Conservation (phyloP, 352 stramenopile species). For the Aphanomyces stellatus region DNA sequence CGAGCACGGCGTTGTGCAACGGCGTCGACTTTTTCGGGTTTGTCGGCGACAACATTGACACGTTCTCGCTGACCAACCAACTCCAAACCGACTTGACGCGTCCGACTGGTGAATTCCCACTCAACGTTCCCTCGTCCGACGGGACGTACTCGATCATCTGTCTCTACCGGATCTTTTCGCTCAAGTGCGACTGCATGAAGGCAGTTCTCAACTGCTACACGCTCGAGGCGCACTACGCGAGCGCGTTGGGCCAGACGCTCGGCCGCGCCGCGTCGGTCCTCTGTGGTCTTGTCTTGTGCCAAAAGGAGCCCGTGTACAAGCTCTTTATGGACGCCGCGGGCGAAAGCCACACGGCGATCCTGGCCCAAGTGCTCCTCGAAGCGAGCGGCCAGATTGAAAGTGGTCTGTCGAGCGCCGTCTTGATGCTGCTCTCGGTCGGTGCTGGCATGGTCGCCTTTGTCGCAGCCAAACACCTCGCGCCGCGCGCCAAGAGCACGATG, state of each 20-base stretch:
- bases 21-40: background rate
- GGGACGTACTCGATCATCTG: constrained; percentile 13
- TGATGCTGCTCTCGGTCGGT: constrained; percentile 9
- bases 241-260: constrained; percentile 8
- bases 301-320: constrained; percentile 7
- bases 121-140: background rate
- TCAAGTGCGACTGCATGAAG: constrained; percentile 21
- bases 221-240: constrained; percentile 1
- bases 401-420: background rate
- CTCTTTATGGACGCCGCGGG: constrained; percentile 1
- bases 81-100: too few species aligned
- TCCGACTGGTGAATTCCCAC: too few species aligned
- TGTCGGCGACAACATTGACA: background rate
- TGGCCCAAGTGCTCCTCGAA: constrained; percentile 8
- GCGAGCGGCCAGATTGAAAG: background rate
- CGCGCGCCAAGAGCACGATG: constrained; percentile 11
- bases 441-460: constrained; percentile 18
- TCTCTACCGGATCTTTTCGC: constrained; percentile 13
- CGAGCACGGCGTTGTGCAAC: background rate
- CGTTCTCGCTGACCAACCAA: background rate
- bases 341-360: constrained; percentile 4
- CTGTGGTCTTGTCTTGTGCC: constrained; percentile 16
- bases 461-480: background rate
- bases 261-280: constrained; percentile 12
- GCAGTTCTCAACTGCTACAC: constrained; percentile 18